Percentiles rank a stretch among this genome's conserved stretches.
These are phyloP conservation scores for Lanmaoa pseudosensibilis DNA, from an alignment of 768 basidiomycete species.

Conservation along the genomic window DNA sequence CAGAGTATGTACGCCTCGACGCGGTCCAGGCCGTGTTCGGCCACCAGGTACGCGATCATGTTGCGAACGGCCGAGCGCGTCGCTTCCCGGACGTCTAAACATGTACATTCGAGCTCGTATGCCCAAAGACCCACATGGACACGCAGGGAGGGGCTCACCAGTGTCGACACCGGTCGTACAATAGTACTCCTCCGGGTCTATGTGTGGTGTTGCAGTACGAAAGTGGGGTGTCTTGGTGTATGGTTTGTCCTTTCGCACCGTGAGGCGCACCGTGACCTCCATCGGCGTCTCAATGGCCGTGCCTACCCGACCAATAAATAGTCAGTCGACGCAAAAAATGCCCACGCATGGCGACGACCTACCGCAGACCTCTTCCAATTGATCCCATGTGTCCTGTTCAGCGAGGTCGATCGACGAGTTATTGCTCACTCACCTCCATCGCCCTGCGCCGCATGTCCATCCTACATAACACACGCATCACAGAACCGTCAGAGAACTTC, in stretches of 20 bases:
- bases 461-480: constrained; percentile 34
- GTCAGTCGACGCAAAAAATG: neutral
- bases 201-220: constrained; percentile 29
- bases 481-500: neutral
- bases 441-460: constrained; percentile 67
- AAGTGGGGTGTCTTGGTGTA: constrained; percentile 63
- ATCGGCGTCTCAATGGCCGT: constrained; percentile 67
- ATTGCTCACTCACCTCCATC: constrained; percentile 50
- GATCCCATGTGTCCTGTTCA: neutral
- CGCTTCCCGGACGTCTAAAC: constrained; percentile 50
- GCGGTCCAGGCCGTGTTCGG: constrained; percentile 43
- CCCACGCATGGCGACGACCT: constrained; percentile 17
- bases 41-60: constrained; percentile 55
- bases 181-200: constrained; percentile 42
- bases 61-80: constrained; percentile 54
- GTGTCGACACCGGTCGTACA: constrained; percentile 58
- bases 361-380: constrained; percentile 57
- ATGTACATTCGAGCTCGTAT: neutral
- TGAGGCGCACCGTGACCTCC: constrained; percentile 53
- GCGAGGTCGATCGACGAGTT: neutral
- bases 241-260: constrained; percentile 54
- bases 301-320: constrained; percentile 36
- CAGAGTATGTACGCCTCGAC: constrained; percentile 61
- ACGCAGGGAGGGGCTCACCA: constrained; percentile 26
- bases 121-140: neutral